Percentiles rank a stretch among this genome's conserved stretches.
Evolutionary conservation across 2,329 filamentous ascomycete species (phyloP).

Genomic region (Periconia sp.): DNA sequence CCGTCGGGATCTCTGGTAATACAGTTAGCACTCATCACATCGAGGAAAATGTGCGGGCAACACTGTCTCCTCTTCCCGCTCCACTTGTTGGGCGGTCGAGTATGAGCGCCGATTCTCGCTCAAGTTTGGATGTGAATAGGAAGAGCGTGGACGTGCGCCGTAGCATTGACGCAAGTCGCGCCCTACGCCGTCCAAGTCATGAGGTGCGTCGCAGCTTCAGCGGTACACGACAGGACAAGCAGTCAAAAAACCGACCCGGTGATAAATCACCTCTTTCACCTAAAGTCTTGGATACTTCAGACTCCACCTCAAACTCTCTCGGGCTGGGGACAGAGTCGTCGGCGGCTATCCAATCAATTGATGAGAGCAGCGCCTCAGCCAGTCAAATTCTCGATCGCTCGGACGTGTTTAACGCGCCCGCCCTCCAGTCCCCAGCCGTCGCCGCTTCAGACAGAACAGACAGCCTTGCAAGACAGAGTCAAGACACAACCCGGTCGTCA

Average conservation of each 20-base stretch:
- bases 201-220: slow-evolving; percentile 63
- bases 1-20: slow-evolving; percentile 17
- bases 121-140: slow-evolving; percentile 39
- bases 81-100: slow-evolving; percentile 36
- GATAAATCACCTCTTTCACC: slow-evolving; percentile 54
- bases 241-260: slow-evolving; percentile 52
- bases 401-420: slow-evolving; percentile 83
- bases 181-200: slow-evolving; percentile 47
- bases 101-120: slow-evolving; percentile 48
- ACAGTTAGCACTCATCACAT: slow-evolving; percentile 30
- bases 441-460: slow-evolving; percentile 26
- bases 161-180: slow-evolving; percentile 52
- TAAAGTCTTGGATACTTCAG: slow-evolving; percentile 65
- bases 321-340: slow-evolving; percentile 76
- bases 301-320: slow-evolving; percentile 73
- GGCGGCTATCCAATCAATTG: slow-evolving; percentile 60
- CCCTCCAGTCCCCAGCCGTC: slow-evolving; percentile 48
- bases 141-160: slow-evolving; percentile 45
- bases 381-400: slow-evolving; percentile 89
- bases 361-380: slow-evolving; percentile 76
- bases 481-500: slow-evolving; percentile 42
- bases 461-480: slow-evolving; percentile 30
- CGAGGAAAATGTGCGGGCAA: slow-evolving; percentile 46
- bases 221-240: slow-evolving; percentile 55
- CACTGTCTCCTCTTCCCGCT: slow-evolving; percentile 45